Percentiles rank a stretch among this genome's conserved stretches.
Evolutionary conservation across 192 early-diverging fungal genomes (phyloP).

Genomic region (Podila clonocystis): DNA sequence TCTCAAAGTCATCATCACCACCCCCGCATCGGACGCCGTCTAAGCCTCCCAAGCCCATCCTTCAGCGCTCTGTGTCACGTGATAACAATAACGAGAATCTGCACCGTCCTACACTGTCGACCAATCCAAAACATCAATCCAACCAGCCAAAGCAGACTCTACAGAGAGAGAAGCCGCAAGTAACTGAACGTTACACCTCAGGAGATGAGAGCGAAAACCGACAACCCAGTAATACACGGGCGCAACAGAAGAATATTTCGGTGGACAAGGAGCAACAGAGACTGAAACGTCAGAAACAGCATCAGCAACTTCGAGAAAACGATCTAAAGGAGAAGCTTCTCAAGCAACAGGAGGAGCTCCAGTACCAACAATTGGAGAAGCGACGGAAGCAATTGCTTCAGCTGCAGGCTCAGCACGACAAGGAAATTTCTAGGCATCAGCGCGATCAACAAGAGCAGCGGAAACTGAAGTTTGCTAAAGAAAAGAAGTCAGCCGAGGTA

Average conservation of each 20-base stretch:
- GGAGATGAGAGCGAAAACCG: neutral
- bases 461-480: neutral
- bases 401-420: neutral
- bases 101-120: neutral
- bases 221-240: neutral
- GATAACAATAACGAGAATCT: too few species aligned
- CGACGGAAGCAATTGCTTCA: neutral
- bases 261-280: slow-evolving; percentile 5
- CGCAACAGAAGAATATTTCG: slow-evolving; percentile 14
- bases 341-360: neutral
- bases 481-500: too few species aligned
- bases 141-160: too few species aligned
- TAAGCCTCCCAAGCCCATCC: neutral
- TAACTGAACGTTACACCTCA: neutral
- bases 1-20: neutral
- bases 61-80: neutral
- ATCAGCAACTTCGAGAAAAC: slow-evolving; percentile 11
- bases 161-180: neutral
- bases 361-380: neutral
- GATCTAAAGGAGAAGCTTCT: neutral
- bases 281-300: slow-evolving; percentile 26
- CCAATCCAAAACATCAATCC: neutral
- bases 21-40: neutral
- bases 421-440: neutral
- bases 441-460: neutral